Evolutionary conservation across 176 grass and related monocot genomes (phyloP).

Genomic region (Bothriochloa decipiens): DNA sequence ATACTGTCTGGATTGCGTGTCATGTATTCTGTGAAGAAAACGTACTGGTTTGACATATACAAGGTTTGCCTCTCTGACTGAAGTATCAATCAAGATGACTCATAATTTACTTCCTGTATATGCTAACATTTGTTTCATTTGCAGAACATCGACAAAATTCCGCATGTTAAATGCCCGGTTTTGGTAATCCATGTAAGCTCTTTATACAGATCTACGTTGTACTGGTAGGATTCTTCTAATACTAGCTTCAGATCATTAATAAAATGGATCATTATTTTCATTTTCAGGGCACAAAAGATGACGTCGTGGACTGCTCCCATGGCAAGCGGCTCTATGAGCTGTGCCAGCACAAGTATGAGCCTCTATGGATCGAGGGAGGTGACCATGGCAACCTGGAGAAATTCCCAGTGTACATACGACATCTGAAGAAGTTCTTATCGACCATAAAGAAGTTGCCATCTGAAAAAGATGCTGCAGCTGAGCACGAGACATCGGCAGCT

Average conservation of each 20-base stretch:
- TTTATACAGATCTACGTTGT: constrained; percentile 11
- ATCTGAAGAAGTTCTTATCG: constrained; percentile 77
- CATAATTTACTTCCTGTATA: neutral
- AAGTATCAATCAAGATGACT: constrained; percentile 11
- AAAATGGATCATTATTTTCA: constrained; percentile 28
- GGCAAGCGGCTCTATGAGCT: constrained; percentile 86
- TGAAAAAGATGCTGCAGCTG: constrained; percentile 36
- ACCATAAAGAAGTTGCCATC: constrained; percentile 58
- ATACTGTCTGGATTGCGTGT: constrained; percentile 91
- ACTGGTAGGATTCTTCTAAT: neutral
- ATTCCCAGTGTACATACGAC: constrained; percentile 78
- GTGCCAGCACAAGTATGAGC: constrained; percentile 88
- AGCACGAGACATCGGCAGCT: constrained; percentile 43
- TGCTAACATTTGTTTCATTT: constrained; percentile 42
- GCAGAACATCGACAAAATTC: constrained; percentile 95
- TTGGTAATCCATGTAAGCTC: constrained; percentile 91
- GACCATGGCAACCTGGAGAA: constrained; percentile 78
- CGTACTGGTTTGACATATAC: constrained; percentile 98
- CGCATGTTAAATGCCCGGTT: constrained; percentile 73
- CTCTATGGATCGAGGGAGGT: constrained; percentile 90
- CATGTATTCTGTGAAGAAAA: constrained; percentile 87
- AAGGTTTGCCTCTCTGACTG: constrained; percentile 60
- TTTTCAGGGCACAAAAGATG: constrained; percentile 82
- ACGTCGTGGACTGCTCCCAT: constrained; percentile 73
- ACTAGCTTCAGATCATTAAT: constrained; percentile 25